phyloP scores from a whole-genome alignment of 1,284 basidiomycete species.

The Cryptococcus wingfieldii region DNA sequence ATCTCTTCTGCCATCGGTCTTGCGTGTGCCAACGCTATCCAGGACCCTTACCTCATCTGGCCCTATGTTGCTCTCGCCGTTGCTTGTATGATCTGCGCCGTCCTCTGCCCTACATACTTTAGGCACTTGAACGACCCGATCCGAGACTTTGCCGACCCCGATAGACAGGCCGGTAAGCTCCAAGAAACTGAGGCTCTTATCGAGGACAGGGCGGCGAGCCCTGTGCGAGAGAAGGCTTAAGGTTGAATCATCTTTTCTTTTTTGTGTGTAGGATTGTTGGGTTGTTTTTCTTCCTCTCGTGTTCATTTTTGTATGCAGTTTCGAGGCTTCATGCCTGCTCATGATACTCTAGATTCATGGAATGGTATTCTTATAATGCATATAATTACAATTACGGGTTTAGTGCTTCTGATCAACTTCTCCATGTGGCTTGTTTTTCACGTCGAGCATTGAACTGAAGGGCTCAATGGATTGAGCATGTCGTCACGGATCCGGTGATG shows the following conservation, averaged over 20 bases:
- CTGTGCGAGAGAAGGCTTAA: neutral
- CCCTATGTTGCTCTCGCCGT: slow-evolving; percentile 46
- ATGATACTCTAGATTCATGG: neutral
- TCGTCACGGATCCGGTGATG: too few relatives aligned
- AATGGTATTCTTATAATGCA: too few relatives aligned
- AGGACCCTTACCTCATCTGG: slow-evolving; percentile 52
- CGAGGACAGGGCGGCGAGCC: neutral
- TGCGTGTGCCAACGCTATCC: slow-evolving; percentile 30
- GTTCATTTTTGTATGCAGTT: neutral
- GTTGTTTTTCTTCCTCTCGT: neutral
- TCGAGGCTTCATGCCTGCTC: neutral
- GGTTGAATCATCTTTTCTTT: neutral
- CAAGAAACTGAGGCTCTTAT: slow-evolving; percentile 1
- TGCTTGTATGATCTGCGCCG: slow-evolving; percentile 32
- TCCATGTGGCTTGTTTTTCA: too few relatives aligned
- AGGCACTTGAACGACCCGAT: slow-evolving; percentile 41
- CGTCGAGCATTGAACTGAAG: too few relatives aligned
- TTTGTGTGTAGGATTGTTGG: neutral
- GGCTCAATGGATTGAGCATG: too few relatives aligned
- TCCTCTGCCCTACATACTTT: slow-evolving; percentile 41
- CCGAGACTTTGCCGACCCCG: slow-evolving; percentile 30
- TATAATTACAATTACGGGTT: too few relatives aligned
- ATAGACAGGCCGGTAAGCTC: slow-evolving; percentile 35
- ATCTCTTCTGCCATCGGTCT: slow-evolving; percentile 50
- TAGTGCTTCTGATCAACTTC: too few relatives aligned